Percentiles rank a stretch among this genome's conserved stretches.
Evolutionary conservation across 768 basidiomycete genomes (phyloP).

Genomic region (Gloeophyllum trabeum): DNA sequence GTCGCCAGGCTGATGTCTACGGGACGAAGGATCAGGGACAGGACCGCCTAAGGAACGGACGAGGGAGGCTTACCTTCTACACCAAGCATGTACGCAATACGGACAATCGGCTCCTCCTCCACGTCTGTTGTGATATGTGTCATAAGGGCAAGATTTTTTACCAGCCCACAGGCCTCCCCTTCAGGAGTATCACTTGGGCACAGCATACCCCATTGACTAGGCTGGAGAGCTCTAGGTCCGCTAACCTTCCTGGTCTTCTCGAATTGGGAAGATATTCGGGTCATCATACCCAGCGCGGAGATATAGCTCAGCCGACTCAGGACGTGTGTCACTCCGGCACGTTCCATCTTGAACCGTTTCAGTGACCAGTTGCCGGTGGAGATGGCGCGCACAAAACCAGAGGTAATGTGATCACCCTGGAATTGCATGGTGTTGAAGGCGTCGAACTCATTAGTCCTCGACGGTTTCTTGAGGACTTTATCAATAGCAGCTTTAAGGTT

Average conservation of each 20-base stretch:
- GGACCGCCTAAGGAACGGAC: background rate
- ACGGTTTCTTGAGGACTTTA: conserved; percentile 94
- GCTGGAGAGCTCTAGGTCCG: conserved; percentile 92
- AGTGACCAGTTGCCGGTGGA: conserved; percentile 99
- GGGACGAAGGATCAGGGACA: background rate
- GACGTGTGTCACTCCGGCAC: conserved; percentile 97
- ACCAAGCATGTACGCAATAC: conserved; percentile 88
- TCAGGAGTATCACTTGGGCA: conserved; percentile 98
- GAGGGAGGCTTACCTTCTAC: conserved; percentile 64
- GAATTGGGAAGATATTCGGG: conserved; percentile 95
- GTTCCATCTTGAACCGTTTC: conserved; percentile 99
- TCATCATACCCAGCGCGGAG: conserved; percentile 99
- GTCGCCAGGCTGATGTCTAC: conserved; percentile 85
- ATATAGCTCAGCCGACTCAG: conserved; percentile 93
- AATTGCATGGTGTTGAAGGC: conserved; percentile 92
- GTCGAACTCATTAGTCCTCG: conserved; percentile 89
- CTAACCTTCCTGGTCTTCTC: conserved; percentile 99
- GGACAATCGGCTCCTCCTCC: conserved; percentile 88
- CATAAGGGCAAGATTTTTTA: conserved; percentile 98
- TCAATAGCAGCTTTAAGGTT: conserved; percentile 94
- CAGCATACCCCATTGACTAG: conserved; percentile 97
- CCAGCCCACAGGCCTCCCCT: conserved; percentile 97
- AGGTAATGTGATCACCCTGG: conserved; percentile 91
- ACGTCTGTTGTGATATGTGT: conserved; percentile 99
- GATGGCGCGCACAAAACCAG: conserved; percentile 93